phyloP scores from a whole-genome alignment of 2,329 filamentous ascomycete species.

The Botrytis tulipae region DNA sequence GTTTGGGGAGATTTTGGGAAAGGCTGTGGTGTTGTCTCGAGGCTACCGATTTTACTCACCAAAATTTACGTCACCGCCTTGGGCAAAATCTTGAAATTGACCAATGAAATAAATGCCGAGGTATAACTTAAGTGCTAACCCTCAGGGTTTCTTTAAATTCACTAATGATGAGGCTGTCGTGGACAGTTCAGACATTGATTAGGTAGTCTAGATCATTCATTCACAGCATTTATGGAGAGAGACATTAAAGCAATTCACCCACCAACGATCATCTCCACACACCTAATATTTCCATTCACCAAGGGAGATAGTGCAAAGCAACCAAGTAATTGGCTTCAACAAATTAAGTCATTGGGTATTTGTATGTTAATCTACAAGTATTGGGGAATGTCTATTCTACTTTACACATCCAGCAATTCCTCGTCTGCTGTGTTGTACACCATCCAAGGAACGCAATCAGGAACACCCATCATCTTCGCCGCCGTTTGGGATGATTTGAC shows the following conservation, averaged over 20 bases:
- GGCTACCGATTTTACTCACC: background rate
- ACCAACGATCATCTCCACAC: background rate
- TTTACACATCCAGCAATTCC: slow-evolving; percentile 2
- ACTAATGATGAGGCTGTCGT: background rate
- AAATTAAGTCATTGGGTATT: background rate
- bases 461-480: slow-evolving; percentile 32
- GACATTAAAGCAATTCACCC: background rate
- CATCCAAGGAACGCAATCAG: slow-evolving; percentile 25
- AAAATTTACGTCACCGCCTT: background rate
- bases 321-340: background rate
- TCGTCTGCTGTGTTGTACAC: slow-evolving; percentile 19
- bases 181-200: background rate
- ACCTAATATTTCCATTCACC: background rate
- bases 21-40: background rate
- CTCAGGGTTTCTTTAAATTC: background rate
- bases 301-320: background rate
- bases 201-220: background rate
- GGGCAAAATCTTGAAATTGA: background rate
- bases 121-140: background rate
- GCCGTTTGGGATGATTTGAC: slow-evolving; percentile 21
- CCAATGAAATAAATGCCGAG: slow-evolving; percentile 3
- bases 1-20: background rate
- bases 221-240: background rate
- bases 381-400: background rate
- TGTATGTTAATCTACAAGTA: slow-evolving; percentile 19